Base-by-base conservation (phyloP, 208 protist genomes). In the Phytomonas sp. region DNA sequence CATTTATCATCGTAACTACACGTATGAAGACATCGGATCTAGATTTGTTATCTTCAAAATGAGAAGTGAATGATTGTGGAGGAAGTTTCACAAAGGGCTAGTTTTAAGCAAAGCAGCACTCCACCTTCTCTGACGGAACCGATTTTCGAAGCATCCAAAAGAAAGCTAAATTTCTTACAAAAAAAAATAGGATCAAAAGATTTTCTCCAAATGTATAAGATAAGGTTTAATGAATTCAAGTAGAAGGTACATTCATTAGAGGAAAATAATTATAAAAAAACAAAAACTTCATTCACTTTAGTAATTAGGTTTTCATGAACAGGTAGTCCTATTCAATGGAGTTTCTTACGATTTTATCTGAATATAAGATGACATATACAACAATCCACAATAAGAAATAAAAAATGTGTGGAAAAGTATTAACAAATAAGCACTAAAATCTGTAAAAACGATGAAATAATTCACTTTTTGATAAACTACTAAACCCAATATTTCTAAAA, bases 191-290 rank as follows among this genome's bases (percentile, higher is more conserved):
- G 43, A 63, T n/a, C 1, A 28, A 70, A 36, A 60, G 56, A 68
- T 6, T 26, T 59, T 15, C 0, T 70, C n/a, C 62, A 66, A 69
- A 81, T 59, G 53, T 26, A 29, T 33, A 62, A 0, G 70, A 62
- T 62, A 70, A 72, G 0, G 72, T 71, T n/a, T 78, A 31, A 29
- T n/a, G 64, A 65, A 43, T 65, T 67, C 30, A 26, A 72, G 68
- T 70, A 68, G 66, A 60, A 81, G 67, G 59, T 70, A 62, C 71
- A 74, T 71, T 31, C 13, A 29, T 9, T 30, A 4, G 33, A 46
- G 23, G 13, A 43, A 46, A 62, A 20, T 30, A 20, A 4, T 0
- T 32, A 61, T 56, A 51, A 62, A 71, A 67, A 71, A 71, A 56
- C 36, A 36, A 60, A 66, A 43, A 23, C 34, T 63, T 63, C 33